Evolutionary conservation across 2,329 filamentous ascomycete genomes (phyloP).

Genomic region (Cyclaneusma minus): DNA sequence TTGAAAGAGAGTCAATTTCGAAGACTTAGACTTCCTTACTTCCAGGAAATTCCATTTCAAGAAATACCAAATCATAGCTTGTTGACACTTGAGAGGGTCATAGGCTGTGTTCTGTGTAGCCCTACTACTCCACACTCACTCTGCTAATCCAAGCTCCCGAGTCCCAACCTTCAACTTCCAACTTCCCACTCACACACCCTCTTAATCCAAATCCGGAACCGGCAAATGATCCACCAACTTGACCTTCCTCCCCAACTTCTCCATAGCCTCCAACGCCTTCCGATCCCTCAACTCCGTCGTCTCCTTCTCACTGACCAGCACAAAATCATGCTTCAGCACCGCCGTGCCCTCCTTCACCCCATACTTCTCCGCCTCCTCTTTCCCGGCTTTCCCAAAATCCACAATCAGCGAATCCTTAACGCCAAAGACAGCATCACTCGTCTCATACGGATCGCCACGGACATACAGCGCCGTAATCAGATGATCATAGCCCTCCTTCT

Average conservation of each 20-base stretch:
- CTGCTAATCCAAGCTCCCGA: no score
- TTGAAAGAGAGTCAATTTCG: no score
- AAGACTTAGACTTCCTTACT: no score
- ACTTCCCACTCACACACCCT: not conserved
- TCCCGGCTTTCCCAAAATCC: constrained; percentile 37
- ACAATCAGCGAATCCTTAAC: constrained; percentile 71
- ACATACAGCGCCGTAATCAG: constrained; percentile 75
- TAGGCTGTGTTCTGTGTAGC: no score
- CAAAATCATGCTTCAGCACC: constrained; percentile 59
- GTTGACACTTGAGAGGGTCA: no score
- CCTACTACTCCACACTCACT: no score
- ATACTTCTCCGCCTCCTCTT: constrained; percentile 41
- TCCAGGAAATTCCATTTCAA: no score
- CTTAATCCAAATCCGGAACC: constrained; percentile 47
- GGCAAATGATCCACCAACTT: constrained; percentile 64
- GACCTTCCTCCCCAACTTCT: constrained; percentile 49
- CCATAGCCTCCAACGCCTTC: constrained; percentile 51
- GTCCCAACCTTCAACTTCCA: constrained; percentile 1
- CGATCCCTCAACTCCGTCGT: constrained; percentile 48
- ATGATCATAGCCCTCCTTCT: constrained; percentile 62
- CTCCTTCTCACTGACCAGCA: constrained; percentile 58
- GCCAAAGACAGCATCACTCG: constrained; percentile 72
- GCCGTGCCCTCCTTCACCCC: constrained; percentile 45
- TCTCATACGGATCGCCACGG: constrained; percentile 66
- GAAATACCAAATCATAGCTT: no score